Evolutionary conservation across 2,329 filamentous ascomycete genomes (phyloP), one percentile per base, ranked within the genome.

Genomic region (Trichophaea hybrida): DNA sequence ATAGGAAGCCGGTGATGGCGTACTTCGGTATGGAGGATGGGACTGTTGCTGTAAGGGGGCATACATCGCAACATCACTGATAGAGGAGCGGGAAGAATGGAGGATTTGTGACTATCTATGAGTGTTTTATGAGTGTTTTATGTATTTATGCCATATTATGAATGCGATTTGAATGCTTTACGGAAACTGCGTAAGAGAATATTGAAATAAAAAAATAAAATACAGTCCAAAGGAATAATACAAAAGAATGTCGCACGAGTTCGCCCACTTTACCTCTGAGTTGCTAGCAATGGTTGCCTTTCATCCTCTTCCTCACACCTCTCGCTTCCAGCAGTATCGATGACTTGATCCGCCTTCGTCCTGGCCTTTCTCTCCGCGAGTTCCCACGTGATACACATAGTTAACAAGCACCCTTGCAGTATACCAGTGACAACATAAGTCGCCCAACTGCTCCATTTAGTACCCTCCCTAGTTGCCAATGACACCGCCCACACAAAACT

Each of bases 1-100:
- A 77, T 69, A 75, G 78, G 57, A 94, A 91, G 74, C 93, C 93
- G 0, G 79, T 96, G 10, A 89, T 89, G 33, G 90, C 88, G 31
- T 98, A 97, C 75, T 98, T 97, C 73, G 93, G 93, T 38, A 86
- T 93, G 81, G 80, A 85, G 49, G 86, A 88, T 69, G 86, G 86
- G 2, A 77, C 75, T 8, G 83, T 86, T 12, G 53, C 60, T 35
- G 55, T 59, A 33, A 58, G 61, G 24, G 48, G 55, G 13, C 31
- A 53, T 6, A 12, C 17, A 17, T 8, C 8, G 7, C 44, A 49
- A 15, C 44, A 49, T 24, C 44, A 49, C 44, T 49, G 44, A n/a
- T 49, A 8, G 12, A 17, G 44, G 15, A n/a, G 2, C 44, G 17
- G 15, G 2, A 17, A 1, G 15, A 5, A 17, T n/a, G 10, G 24